These are phyloP conservation scores for Boletus vinaceobasis DNA, from an alignment of 768 basidiomycete species.

Conservation along the genomic window DNA sequence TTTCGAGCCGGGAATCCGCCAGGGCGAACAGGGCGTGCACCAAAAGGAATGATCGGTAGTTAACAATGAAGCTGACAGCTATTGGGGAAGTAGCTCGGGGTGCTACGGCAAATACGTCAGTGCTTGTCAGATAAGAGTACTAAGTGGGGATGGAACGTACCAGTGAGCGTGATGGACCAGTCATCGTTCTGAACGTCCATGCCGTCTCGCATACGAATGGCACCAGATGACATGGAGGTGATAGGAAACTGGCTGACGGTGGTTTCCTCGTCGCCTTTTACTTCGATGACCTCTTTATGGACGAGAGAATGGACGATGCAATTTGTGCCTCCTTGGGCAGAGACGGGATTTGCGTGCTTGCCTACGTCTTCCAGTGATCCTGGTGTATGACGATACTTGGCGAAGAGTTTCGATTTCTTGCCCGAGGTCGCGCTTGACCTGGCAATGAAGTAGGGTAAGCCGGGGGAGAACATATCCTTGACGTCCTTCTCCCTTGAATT, in stretches of 20 bases:
- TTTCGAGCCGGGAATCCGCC: conserved; percentile 14
- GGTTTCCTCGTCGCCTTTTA: not conserved
- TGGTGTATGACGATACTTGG: conserved; percentile 12
- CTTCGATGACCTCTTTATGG: conserved; percentile 7
- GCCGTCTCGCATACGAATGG: conserved; percentile 20
- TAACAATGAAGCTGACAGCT: conserved; percentile 19
- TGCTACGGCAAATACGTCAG: not conserved
- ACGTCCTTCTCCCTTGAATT: conserved; percentile 7
- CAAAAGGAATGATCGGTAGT: conserved; percentile 20
- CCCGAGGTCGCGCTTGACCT: conserved; percentile 18
- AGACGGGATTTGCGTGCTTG: conserved; percentile 11
- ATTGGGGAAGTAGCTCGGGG: conserved; percentile 15
- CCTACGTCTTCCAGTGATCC: conserved; percentile 12
- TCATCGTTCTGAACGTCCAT: conserved; percentile 14
- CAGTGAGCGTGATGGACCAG: conserved; percentile 4
- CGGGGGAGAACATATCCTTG: conserved; percentile 22
- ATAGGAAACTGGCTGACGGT: conserved; percentile 2
- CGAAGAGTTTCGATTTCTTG: conserved; percentile 16
- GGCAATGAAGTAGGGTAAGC: conserved; percentile 21
- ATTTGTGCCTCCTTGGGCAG: conserved; percentile 16
- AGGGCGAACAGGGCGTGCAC: conserved; percentile 24
- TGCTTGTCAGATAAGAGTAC: not conserved
- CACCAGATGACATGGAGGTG: conserved; percentile 13
- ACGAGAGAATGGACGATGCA: conserved; percentile 21
- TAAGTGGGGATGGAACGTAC: not conserved